Percentiles rank a stretch among this genome's conserved stretches.
Evolutionary conservation across 345 rosid species (phyloP).

Genomic region (Populus alba): DNA sequence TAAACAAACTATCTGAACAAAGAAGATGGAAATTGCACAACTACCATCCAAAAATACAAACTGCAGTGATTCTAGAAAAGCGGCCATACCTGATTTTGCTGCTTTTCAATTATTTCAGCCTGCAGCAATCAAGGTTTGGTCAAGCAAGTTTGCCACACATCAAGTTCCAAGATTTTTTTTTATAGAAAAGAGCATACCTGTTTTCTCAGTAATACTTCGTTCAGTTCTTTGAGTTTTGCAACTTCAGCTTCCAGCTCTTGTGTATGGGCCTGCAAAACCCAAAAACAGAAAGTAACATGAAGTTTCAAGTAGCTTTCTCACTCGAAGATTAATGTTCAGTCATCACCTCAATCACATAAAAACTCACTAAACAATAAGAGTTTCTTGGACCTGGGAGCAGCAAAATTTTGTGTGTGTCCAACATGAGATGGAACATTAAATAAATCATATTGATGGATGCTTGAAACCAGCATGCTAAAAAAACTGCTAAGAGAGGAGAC

Average conservation of each 20-base stretch:
- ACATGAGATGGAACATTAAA: not conserved
- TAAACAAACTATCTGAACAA: not conserved
- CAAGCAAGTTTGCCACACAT: constrained; percentile 4
- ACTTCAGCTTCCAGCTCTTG: constrained; percentile 30
- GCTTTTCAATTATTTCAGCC: constrained; percentile 51
- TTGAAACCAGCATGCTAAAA: not conserved
- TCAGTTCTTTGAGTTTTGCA: constrained; percentile 31
- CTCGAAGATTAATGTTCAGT: not conserved
- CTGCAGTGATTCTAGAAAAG: not conserved
- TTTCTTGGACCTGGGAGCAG: not conserved
- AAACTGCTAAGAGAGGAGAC: not conserved
- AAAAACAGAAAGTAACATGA: constrained; percentile 2
- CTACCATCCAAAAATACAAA: not conserved
- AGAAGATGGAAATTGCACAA: not conserved
- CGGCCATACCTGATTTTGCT: constrained; percentile 54
- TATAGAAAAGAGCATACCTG: constrained; percentile 15
- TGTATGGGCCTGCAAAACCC: constrained; percentile 28
- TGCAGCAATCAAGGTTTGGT: constrained; percentile 38
- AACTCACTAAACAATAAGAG: not conserved
- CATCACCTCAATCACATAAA: not conserved
- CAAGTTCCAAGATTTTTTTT: not conserved
- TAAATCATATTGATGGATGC: not conserved
- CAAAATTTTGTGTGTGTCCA: not conserved
- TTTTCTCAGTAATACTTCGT: constrained; percentile 26
- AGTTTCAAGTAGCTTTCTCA: not conserved